phyloP scores from a whole-genome alignment of 2,329 filamentous ascomycete species.

The Davidsoniella australis region DNA sequence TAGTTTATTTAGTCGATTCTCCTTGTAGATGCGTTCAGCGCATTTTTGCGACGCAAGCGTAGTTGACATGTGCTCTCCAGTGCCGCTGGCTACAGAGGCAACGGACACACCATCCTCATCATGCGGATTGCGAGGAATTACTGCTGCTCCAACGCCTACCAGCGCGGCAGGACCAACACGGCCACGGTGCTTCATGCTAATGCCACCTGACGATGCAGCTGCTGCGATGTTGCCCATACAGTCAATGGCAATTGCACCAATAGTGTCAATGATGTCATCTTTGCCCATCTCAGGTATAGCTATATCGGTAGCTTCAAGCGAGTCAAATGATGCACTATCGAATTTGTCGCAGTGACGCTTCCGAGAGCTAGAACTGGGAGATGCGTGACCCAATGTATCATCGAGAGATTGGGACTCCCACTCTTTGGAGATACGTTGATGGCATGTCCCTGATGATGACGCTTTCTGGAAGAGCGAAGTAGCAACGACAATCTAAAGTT shows the following conservation, averaged over 20 bases:
- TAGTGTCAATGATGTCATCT: constrained; percentile 70
- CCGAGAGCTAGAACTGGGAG: not conserved
- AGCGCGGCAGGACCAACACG: constrained; percentile 84
- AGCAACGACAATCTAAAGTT: not conserved
- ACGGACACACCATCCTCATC: constrained; percentile 56
- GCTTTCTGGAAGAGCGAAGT: constrained; percentile 2
- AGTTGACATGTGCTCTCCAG: constrained; percentile 94
- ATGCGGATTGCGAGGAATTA: constrained; percentile 58
- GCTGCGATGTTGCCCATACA: constrained; percentile 74
- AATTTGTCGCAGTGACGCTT: constrained; percentile 4
- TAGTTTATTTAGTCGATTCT: constrained; percentile 38
- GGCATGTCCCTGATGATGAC: not conserved
- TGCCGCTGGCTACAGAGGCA: constrained; percentile 80
- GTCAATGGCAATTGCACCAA: constrained; percentile 90
- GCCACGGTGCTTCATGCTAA: constrained; percentile 94
- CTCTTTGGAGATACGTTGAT: not conserved
- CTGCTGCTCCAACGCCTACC: constrained; percentile 76
- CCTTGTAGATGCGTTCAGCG: constrained; percentile 67
- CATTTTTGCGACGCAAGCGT: constrained; percentile 80
- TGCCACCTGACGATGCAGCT: constrained; percentile 88
- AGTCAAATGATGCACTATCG: not conserved
- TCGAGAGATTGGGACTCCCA: not conserved
- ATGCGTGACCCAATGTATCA: not conserved
- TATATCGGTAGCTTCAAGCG: not conserved
- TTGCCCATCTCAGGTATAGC: constrained; percentile 3